Base-by-base conservation (phyloP, 106 monocot species). In the Dioscorea alata region DNA sequence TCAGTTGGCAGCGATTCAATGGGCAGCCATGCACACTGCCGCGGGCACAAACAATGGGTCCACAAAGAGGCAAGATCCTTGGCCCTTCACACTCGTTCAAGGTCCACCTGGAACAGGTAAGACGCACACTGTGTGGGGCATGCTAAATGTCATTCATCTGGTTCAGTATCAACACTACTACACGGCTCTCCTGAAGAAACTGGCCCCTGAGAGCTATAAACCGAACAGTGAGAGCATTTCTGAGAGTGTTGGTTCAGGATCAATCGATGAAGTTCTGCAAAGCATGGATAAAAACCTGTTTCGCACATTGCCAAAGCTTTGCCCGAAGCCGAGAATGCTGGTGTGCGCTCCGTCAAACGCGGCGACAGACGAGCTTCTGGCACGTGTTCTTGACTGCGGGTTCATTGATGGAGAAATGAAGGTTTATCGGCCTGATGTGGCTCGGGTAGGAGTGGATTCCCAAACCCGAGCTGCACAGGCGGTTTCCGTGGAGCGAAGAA, bases 401-500 rank as follows among this genome's bases (percentile, higher is more conserved):
- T 99, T 99, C 54, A 92, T 99, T 57, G 97, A 99, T 74, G 97
- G 97, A 52, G 97, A 99, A 59, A 99, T 99, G 97, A 89, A 90
- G 68, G 78, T 99, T 14, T 99, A 99, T 66, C 84, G 97, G 0
- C 97, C 97, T 35, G 97, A 99, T 75, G 97, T 99, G 74, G 97
- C 97, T 59, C 86, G 96, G 25, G 96, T 96, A 28, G 96, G 96
- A 51, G 92, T 96, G 49, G 96, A 96, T 68, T 81, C 91, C 34
- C 91, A 96, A 63, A 90, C 85, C 19, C 81, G 89, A 49, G 96
- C 91, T 32, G 96, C 96, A 25, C 96, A 96, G 73, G 96, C 96
- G n/a, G 96, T 92, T 60, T 96, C 91, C 69, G 97, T 99, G 19
- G 97, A 99, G 70, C 75, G 92, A 71, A 86, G 97, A 66, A 89